Evolutionary conservation across 83 land plant genomes (phyloP).

Genomic region (Thuja plicata): DNA sequence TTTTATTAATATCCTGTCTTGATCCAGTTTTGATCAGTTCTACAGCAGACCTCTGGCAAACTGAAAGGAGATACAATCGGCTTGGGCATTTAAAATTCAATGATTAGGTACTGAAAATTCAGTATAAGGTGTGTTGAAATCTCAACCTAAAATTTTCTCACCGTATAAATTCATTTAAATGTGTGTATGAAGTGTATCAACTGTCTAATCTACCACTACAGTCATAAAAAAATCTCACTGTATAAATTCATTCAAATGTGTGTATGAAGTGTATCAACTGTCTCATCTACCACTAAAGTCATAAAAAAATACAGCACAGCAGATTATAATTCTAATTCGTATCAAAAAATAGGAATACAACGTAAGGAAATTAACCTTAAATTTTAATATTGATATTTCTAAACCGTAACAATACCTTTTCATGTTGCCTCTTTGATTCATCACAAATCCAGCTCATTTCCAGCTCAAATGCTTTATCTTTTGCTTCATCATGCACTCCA

Average conservation of each 20-base stretch:
- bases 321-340: not conserved
- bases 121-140: not conserved
- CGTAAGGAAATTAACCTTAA: not conserved
- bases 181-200: not conserved
- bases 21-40: not conserved
- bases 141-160: not conserved
- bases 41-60: not conserved
- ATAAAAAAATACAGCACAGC: not conserved
- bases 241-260: not conserved
- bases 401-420: constrained; percentile 53
- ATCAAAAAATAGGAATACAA: not conserved
- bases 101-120: not conserved
- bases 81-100: not conserved
- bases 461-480: constrained; percentile 95
- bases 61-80: not conserved
- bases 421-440: constrained; percentile 85
- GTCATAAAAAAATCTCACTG: not conserved
- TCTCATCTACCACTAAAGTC: not conserved
- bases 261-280: not conserved
- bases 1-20: not conserved
- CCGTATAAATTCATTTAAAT: not conserved
- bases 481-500: constrained; percentile 91
- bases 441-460: constrained; percentile 98
- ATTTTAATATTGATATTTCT: not conserved
- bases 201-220: not conserved